Conservation (phyloP, 768 basidiomycete genomes). For the Arthromyces matolae region DNA sequence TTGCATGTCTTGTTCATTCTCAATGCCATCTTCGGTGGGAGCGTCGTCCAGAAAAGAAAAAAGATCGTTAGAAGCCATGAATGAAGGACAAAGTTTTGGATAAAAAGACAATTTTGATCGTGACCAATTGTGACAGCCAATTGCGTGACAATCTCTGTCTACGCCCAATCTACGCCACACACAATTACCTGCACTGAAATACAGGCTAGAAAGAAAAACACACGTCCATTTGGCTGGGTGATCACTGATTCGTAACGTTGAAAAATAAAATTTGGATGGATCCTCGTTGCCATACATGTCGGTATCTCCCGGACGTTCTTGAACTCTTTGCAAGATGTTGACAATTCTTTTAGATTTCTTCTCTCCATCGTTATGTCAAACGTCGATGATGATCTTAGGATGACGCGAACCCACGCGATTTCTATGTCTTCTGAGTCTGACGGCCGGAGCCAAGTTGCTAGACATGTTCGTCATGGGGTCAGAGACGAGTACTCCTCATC, state of each 20-base stretch:
- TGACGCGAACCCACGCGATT: not conserved
- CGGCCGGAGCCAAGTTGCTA: not conserved
- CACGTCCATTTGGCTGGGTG: no score
- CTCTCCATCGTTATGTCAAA: not conserved
- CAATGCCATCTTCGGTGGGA: constrained; percentile 34
- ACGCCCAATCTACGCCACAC: no score
- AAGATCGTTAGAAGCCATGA: constrained; percentile 51
- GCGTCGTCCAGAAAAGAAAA: constrained; percentile 65
- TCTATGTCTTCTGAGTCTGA: not conserved
- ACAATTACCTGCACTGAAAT: not conserved
- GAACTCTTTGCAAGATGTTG: no score
- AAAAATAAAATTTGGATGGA: no score
- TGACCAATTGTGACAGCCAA: not conserved
- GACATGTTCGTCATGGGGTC: no score
- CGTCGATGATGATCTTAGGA: not conserved
- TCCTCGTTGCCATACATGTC: no score
- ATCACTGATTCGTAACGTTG: no score
- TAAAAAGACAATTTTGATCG: not conserved
- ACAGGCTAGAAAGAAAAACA: no score
- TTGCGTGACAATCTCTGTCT: no score
- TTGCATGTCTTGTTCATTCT: constrained; percentile 30
- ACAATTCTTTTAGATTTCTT: no score
- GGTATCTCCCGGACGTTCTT: no score
- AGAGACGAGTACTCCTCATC: no score
- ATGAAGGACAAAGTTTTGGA: constrained; percentile 15